These are phyloP conservation scores for Ophiocordyceps sinensis DNA, from an alignment of 2,329 filamentous ascomycete species.

Conservation along the genomic window DNA sequence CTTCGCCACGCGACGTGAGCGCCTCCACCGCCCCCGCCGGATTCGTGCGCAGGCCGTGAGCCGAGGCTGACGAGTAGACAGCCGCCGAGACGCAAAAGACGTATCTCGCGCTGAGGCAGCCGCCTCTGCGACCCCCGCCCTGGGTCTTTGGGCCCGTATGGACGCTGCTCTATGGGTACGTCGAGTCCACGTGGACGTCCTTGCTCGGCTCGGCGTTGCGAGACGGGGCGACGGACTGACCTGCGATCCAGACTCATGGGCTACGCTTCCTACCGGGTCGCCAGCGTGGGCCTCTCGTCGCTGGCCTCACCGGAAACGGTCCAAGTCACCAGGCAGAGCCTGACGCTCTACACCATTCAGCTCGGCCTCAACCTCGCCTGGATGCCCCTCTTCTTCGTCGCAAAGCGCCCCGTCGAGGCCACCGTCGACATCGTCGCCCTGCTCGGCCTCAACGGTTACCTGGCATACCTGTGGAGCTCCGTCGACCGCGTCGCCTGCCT, in stretches of 20 bases:
- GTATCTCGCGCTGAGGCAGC: slow-evolving; percentile 55
- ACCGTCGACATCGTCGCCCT: slow-evolving; percentile 62
- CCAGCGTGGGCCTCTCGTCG: slow-evolving; percentile 47
- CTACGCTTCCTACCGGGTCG: slow-evolving; percentile 71
- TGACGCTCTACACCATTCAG: slow-evolving; percentile 74
- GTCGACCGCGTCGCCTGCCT: slow-evolving; percentile 61
- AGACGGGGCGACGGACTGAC: not conserved
- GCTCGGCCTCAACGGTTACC: slow-evolving; percentile 55
- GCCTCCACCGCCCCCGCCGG: not conserved
- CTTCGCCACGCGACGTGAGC: slow-evolving; percentile 50
- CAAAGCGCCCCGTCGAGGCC: slow-evolving; percentile 58
- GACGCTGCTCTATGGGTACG: slow-evolving; percentile 48
- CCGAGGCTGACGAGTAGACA: slow-evolving; percentile 11
- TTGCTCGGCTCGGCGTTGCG: not conserved
- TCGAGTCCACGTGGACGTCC: not conserved
- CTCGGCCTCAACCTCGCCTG: slow-evolving; percentile 73
- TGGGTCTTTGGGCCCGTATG: slow-evolving; percentile 50
- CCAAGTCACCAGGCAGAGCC: slow-evolving; percentile 47
- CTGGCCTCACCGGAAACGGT: slow-evolving; percentile 37
- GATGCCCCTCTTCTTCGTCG: slow-evolving; percentile 88
- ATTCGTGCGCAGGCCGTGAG: not conserved
- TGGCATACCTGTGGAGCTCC: slow-evolving; percentile 62
- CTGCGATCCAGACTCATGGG: slow-evolving; percentile 50
- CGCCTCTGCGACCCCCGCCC: slow-evolving; percentile 45
- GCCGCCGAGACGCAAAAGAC: slow-evolving; percentile 43